Evolutionary conservation across 2,329 filamentous ascomycete species (phyloP), one percentile per base, ranked within the genome.

Genomic region (Fusarium guadeloupense): DNA sequence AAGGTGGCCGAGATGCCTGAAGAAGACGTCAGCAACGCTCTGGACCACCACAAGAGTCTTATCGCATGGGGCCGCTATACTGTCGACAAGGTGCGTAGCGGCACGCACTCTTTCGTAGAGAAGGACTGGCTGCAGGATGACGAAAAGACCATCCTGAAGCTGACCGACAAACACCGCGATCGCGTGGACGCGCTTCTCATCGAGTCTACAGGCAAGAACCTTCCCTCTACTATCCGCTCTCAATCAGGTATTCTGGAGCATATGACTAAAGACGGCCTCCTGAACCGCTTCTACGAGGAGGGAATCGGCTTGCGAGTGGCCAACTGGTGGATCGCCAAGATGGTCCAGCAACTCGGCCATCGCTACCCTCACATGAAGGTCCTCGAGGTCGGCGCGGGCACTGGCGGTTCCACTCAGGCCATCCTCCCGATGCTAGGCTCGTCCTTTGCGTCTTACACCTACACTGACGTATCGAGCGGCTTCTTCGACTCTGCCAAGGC

Each of bases 211-310:
- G 47, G 47, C 31, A 21, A 50, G 20, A 35, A 43, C 17, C 47
- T 50, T 9, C 38, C 39, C 9, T 10, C 16, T 19, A 19, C 19
- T 4, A 28, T 42, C 14, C 37, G 19, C 6, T 6, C 12, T 21
- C 23, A 5, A 9, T 7, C 13, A 3, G 42, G 6, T 16, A 40
- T 52, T 5, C 48, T 39, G 4, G 31, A 52, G 17, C 37, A 54
- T 35, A 46, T 54, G 35, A 16, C 19, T 4, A 42, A 54, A 20
- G 67, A 72, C 5, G 35, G 54, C 19, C 59, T 78, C 34, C 60
- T 80, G 5, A 64, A 72, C 9, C 42, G 66, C 4, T 73, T 75
- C 41, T 79, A 81, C 51, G 21, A 23, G 30, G 42, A 49, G 1
- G 45, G 41, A 9, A 26, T 41, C 16, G 40, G 19, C 0, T 35